phyloP scores from a whole-genome alignment of 1,139 yeast species.

The Candida albicans region DNA sequence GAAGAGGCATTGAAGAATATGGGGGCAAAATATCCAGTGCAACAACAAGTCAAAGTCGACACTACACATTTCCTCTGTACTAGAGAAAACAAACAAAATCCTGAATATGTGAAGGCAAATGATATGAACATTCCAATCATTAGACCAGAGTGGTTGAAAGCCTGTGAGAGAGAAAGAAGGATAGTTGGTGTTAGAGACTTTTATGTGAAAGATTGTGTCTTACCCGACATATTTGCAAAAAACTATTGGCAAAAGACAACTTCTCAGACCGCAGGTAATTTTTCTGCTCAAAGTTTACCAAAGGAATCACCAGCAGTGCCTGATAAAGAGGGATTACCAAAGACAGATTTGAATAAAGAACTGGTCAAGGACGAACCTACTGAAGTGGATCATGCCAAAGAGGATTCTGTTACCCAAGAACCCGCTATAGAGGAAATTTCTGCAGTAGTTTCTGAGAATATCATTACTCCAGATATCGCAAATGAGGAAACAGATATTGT shows the following conservation, averaged over 20 bases:
- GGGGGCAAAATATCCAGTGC: constrained; percentile 76
- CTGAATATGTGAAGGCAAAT: constrained; percentile 74
- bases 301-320: constrained; percentile 11
- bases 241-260: constrained; percentile 38
- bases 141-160: constrained; percentile 95
- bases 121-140: constrained; percentile 91
- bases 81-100: constrained; percentile 52
- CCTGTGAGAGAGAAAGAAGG: constrained; percentile 86
- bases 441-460: not conserved
- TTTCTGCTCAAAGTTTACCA: constrained; percentile 6
- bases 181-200: constrained; percentile 92
- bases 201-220: constrained; percentile 55
- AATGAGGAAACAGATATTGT: constrained; percentile 2
- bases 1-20: constrained; percentile 61
- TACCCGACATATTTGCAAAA: constrained; percentile 47
- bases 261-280: not conserved
- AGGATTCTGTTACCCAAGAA: constrained; percentile 13
- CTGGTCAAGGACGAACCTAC: constrained; percentile 17
- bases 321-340: constrained; percentile 6
- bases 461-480: no score
- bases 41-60: constrained; percentile 73
- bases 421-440: constrained; percentile 22
- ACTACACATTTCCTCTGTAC: constrained; percentile 94
- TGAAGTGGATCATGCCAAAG: constrained; percentile 19
- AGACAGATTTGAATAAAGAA: constrained; percentile 5